A percentile compares a stretch with the other conserved stretches of the same genome.
Evolutionary conservation across 2,329 filamentous ascomycete species (phyloP).

Genomic region (Ophidiomyces ophidiicola): DNA sequence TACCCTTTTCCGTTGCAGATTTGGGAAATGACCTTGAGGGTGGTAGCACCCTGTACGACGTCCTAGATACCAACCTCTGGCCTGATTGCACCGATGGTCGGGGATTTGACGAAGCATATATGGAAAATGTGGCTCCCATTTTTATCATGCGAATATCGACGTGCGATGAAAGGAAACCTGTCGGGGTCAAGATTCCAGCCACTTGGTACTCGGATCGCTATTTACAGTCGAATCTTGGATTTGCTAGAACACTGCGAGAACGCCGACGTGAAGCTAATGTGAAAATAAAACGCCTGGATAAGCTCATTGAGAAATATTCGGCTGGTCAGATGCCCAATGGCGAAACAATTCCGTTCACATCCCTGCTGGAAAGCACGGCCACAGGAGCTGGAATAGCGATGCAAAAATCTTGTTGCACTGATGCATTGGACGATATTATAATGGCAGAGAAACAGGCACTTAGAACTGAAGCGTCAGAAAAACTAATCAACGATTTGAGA

Average conservation of each 20-base stretch:
- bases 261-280: slow-evolving; percentile 26
- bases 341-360: slow-evolving; percentile 20
- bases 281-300: slow-evolving; percentile 25
- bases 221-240: slow-evolving; percentile 39
- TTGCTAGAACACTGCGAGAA: slow-evolving; percentile 37
- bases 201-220: slow-evolving; percentile 50
- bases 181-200: slow-evolving; percentile 42
- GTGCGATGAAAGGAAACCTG: slow-evolving; percentile 24
- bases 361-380: slow-evolving; percentile 28
- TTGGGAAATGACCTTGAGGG: slow-evolving; percentile 29
- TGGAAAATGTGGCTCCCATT: slow-evolving; percentile 42
- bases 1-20: slow-evolving; percentile 30
- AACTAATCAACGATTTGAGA: slow-evolving; percentile 27
- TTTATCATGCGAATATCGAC: slow-evolving; percentile 37
- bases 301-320: slow-evolving; percentile 24
- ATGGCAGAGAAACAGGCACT: slow-evolving; percentile 11
- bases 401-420: slow-evolving; percentile 17
- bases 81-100: slow-evolving; percentile 27
- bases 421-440: neutral
- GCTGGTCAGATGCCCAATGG: slow-evolving; percentile 16
- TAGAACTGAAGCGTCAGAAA: slow-evolving; percentile 14
- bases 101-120: slow-evolving; percentile 35
- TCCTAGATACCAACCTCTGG: slow-evolving; percentile 43
- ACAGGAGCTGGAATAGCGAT: slow-evolving; percentile 21
- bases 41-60: slow-evolving; percentile 41